Conservation (phyloP, 352 stramenopile species). For the Globisporangium irregulare region DNA sequence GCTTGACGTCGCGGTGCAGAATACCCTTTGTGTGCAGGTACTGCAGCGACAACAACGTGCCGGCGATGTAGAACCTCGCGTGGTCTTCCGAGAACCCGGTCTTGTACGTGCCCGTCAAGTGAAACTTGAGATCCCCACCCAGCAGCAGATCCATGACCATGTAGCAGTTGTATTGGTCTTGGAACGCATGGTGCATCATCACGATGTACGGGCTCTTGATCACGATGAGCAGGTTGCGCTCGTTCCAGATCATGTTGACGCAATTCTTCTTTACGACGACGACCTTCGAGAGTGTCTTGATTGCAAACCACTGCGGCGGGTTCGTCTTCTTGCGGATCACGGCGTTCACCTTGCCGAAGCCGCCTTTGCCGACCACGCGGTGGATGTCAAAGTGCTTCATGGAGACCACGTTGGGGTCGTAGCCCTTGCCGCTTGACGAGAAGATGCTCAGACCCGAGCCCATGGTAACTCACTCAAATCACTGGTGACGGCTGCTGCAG, state of each 20-base stretch:
- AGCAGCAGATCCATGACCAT: slow-evolving; percentile 77
- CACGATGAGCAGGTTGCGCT: slow-evolving; percentile 59
- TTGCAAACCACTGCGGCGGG: slow-evolving; percentile 54
- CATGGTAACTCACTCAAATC: not conserved
- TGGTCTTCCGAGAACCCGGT: slow-evolving; percentile 54
- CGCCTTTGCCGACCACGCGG: slow-evolving; percentile 60
- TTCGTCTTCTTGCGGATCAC: slow-evolving; percentile 58
- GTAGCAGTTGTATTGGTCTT: slow-evolving; percentile 66
- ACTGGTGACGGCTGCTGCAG: not conserved
- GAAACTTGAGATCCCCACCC: slow-evolving; percentile 71
- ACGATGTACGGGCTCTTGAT: slow-evolving; percentile 52
- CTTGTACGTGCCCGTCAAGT: slow-evolving; percentile 44
- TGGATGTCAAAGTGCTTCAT: slow-evolving; percentile 64
- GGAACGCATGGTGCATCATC: slow-evolving; percentile 67
- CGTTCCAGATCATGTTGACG: slow-evolving; percentile 76
- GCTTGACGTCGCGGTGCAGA: slow-evolving; percentile 82
- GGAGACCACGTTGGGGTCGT: slow-evolving; percentile 45
- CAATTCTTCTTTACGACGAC: slow-evolving; percentile 58
- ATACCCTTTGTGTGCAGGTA: slow-evolving; percentile 66
- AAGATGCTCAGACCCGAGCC: slow-evolving; percentile 20
- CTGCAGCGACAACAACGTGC: slow-evolving; percentile 55
- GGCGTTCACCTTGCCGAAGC: slow-evolving; percentile 76
- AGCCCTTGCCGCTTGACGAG: slow-evolving; percentile 7
- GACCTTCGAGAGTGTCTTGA: slow-evolving; percentile 71
- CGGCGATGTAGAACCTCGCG: slow-evolving; percentile 60